Percentiles rank a stretch among this genome's conserved stretches.
phyloP scores from a whole-genome alignment of 495 filamentous ascomycete species.

The Daldinia loculata region DNA sequence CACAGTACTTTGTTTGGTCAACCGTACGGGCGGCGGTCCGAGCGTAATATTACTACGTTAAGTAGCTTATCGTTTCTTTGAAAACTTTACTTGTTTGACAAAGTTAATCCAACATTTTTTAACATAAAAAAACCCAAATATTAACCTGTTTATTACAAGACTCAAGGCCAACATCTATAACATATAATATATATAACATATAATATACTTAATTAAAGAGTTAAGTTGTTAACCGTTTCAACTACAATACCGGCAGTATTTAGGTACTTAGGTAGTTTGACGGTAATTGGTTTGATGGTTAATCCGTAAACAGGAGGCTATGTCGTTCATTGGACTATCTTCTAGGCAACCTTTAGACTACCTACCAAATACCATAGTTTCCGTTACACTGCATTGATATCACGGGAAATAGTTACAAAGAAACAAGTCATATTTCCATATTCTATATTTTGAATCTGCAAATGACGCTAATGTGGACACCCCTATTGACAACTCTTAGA shows the following conservation, averaged over 20 bases:
- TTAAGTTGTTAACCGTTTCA: neutral
- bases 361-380: neutral
- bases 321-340: neutral
- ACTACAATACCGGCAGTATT: neutral
- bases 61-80: neutral
- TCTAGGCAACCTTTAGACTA: neutral
- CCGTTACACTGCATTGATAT: neutral
- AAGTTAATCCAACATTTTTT: too few species aligned
- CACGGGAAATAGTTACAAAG: neutral
- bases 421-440: neutral
- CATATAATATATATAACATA: too few species aligned
- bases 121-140: too few species aligned
- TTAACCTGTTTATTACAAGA: too few species aligned
- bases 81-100: neutral
- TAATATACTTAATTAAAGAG: neutral
- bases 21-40: neutral
- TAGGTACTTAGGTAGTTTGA: neutral
- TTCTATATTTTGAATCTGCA: neutral
- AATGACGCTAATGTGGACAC: neutral
- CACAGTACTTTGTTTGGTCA: too few species aligned
- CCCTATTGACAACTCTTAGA: neutral
- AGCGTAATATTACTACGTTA: neutral
- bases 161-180: too few species aligned
- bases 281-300: neutral
- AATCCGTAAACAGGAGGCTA: neutral